Conservation (phyloP, 495 filamentous ascomycete genomes). For the Trichoderma virens region DNA sequence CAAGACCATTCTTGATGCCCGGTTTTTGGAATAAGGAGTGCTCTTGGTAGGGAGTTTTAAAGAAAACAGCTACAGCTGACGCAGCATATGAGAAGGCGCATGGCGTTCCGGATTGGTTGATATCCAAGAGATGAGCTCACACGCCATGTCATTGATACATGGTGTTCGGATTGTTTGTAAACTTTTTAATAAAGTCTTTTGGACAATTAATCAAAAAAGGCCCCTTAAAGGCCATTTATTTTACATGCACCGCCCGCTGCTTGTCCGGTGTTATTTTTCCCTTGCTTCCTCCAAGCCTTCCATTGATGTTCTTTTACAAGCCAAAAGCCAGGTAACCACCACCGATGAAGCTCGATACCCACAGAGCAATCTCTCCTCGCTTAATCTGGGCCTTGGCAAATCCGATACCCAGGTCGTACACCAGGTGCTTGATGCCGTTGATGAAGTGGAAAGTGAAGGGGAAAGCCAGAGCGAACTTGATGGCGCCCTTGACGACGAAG, state of each 20-base stretch:
- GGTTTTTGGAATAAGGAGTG: slow-evolving; percentile 24
- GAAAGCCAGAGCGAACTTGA: slow-evolving; percentile 67
- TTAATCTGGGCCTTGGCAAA: slow-evolving; percentile 66
- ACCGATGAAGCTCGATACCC: slow-evolving; percentile 57
- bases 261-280: not conserved
- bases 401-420: slow-evolving; percentile 68
- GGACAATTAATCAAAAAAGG: not conserved
- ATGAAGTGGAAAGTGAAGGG: slow-evolving; percentile 83
- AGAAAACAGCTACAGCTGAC: not conserved
- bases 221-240: not conserved
- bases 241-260: not conserved
- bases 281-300: not conserved
- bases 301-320: slow-evolving; percentile 18
- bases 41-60: slow-evolving; percentile 22
- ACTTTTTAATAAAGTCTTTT: not conserved
- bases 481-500: slow-evolving; percentile 53
- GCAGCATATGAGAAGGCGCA: slow-evolving; percentile 5
- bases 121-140: not conserved
- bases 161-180: slow-evolving; percentile 2
- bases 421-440: slow-evolving; percentile 86
- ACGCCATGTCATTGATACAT: not conserved
- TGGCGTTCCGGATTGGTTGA: slow-evolving; percentile 12
- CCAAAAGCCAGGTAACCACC: slow-evolving; percentile 49
- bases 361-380: slow-evolving; percentile 64
- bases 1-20: slow-evolving; percentile 41